Conservation (phyloP, 2,329 filamentous ascomycete genomes). For the Pseudopithomyces maydicus region DNA sequence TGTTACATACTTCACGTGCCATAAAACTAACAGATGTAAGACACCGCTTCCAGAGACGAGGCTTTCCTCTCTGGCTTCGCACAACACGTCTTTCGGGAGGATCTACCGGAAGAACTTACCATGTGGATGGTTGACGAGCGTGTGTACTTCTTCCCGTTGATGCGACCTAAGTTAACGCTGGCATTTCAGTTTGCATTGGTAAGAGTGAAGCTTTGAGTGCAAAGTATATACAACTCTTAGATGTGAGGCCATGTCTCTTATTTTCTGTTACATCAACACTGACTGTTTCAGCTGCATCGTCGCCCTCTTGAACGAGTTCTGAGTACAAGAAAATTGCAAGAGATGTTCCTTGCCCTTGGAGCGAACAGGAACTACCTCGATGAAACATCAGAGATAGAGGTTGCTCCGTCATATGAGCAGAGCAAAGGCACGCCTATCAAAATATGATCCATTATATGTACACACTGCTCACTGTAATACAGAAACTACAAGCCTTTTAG, state of each 20-base stretch:
- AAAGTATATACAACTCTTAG: slow-evolving; percentile 41
- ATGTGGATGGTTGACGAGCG: slow-evolving; percentile 51
- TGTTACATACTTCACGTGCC: not conserved
- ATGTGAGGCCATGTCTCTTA: slow-evolving; percentile 14
- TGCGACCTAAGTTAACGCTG: slow-evolving; percentile 15
- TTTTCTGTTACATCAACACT: not conserved
- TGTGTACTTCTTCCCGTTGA: slow-evolving; percentile 4
- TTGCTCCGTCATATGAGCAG: slow-evolving; percentile 13
- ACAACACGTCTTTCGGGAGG: slow-evolving; percentile 43
- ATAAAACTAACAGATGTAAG: slow-evolving; percentile 19
- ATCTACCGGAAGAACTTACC: slow-evolving; percentile 45
- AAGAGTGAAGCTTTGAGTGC: slow-evolving; percentile 41
- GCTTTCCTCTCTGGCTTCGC: slow-evolving; percentile 51
- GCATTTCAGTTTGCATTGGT: slow-evolving; percentile 32
- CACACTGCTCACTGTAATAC: not conserved
- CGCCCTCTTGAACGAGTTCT: slow-evolving; percentile 39
- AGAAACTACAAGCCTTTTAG: slow-evolving; percentile 18
- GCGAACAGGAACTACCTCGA: slow-evolving; percentile 46
- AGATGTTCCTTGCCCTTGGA: slow-evolving; percentile 65
- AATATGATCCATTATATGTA: not conserved
- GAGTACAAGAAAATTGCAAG: slow-evolving; percentile 50
- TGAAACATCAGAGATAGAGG: not conserved
- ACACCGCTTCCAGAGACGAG: slow-evolving; percentile 36
- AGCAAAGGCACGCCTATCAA: slow-evolving; percentile 9
- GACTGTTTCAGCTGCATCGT: slow-evolving; percentile 19